Conservation (phyloP, 1,139 yeast species). For the Suhomyces panamericanus region DNA sequence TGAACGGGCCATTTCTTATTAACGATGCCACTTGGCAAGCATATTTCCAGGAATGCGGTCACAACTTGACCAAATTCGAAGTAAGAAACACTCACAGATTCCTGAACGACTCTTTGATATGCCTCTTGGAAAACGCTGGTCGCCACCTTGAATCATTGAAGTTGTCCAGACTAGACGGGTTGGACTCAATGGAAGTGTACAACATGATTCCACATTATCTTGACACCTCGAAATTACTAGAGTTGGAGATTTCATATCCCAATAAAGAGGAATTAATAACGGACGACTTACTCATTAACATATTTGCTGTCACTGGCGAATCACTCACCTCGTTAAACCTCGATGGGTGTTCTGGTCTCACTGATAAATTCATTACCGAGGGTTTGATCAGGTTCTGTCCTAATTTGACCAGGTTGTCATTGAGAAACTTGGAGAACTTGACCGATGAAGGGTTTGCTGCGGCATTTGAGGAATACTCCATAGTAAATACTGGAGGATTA, state of each 20-base stretch:
- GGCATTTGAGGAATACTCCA: constrained; percentile 49
- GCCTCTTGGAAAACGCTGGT: constrained; percentile 66
- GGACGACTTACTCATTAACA: constrained; percentile 67
- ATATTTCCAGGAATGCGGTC: constrained; percentile 54
- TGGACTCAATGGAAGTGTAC: constrained; percentile 58
- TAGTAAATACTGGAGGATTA: constrained; percentile 59
- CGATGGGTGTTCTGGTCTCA: constrained; percentile 71
- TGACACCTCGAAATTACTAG: constrained; percentile 42
- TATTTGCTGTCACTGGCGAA: constrained; percentile 64
- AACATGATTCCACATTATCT: constrained; percentile 66
- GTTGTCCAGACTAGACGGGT: constrained; percentile 71
- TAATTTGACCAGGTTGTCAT: constrained; percentile 52
- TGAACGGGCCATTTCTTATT: constrained; percentile 89
- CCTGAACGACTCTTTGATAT: constrained; percentile 61
- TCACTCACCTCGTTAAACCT: constrained; percentile 56
- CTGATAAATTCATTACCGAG: constrained; percentile 60
- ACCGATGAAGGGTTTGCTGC: constrained; percentile 63
- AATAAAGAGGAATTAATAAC: constrained; percentile 63
- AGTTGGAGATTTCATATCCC: constrained; percentile 71
- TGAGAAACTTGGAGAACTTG: constrained; percentile 56
- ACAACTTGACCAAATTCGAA: constrained; percentile 46
- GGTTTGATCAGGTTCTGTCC: constrained; percentile 64
- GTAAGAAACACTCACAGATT: constrained; percentile 83
- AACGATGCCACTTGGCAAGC: constrained; percentile 74
- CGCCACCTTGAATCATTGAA: constrained; percentile 46